Conservation (phyloP, 2,329 filamentous ascomycete species). For the Nemania abortiva region DNA sequence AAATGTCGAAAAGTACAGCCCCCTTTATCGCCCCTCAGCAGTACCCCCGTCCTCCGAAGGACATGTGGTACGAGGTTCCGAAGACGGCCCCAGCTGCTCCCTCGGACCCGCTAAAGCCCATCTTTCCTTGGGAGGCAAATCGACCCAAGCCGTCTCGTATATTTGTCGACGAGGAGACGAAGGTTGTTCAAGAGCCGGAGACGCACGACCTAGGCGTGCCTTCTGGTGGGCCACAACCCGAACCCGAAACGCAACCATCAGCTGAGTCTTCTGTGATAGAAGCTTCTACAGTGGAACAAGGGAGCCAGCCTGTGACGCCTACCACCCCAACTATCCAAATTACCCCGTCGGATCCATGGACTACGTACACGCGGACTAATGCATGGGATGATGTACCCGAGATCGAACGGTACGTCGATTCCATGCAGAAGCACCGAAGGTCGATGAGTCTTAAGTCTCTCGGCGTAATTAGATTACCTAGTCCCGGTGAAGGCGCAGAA, state of each 20-base stretch:
- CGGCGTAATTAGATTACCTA: conserved; percentile 45
- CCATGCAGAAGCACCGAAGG: conserved; percentile 72
- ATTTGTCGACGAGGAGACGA: conserved; percentile 69
- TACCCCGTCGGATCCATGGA: conserved; percentile 73
- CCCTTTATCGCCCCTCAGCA: conserved; percentile 81
- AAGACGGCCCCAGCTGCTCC: conserved; percentile 67
- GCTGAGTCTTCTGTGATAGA: conserved; percentile 55
- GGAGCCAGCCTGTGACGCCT: conserved; percentile 61
- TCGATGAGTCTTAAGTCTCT: conserved; percentile 51
- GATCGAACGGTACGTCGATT: conserved; percentile 88
- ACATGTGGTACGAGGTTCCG: conserved; percentile 91
- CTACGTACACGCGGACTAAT: conserved; percentile 80
- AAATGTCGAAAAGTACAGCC: conserved; percentile 81
- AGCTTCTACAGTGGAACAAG: conserved; percentile 53
- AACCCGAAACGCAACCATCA: conserved; percentile 42
- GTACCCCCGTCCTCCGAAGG: conserved; percentile 85
- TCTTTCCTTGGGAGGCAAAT: conserved; percentile 92
- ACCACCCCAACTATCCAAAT: conserved; percentile 62
- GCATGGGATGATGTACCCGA: conserved; percentile 94
- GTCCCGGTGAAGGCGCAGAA: conserved; percentile 52
- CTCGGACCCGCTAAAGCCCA: conserved; percentile 70
- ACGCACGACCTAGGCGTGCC: conserved; percentile 28
- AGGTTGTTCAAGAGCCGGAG: conserved; percentile 36
- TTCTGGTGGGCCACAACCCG: conserved; percentile 38
- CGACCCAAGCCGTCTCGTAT: conserved; percentile 72